Conservation (phyloP, 768 basidiomycete genomes). For the Pisolithus tinctorius region DNA sequence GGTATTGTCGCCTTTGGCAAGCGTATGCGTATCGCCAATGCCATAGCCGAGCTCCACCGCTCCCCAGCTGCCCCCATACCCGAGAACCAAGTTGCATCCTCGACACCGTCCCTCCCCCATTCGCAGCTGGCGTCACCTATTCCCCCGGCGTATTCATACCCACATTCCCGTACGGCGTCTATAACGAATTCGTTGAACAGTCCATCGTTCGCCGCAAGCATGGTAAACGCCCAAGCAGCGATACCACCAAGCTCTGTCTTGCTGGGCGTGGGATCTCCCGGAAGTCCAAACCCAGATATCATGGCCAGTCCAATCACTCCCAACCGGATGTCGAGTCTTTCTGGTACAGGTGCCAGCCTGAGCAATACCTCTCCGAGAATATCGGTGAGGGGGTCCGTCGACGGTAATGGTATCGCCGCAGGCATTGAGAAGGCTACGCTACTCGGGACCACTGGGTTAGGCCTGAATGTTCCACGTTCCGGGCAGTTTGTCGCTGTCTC, state of each 20-base stretch:
- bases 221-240: conserved; percentile 22
- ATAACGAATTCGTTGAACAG: conserved; percentile 40
- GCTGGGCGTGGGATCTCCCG: conserved; percentile 18
- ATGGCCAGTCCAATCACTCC: conserved; percentile 12
- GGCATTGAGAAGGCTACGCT: conserved; percentile 18
- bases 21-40: conserved; percentile 87
- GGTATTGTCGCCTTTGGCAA: conserved; percentile 94
- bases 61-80: conserved; percentile 59
- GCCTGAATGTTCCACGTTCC: conserved; percentile 32
- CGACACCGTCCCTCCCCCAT: conserved; percentile 26
- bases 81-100: conserved; percentile 27
- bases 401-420: conserved; percentile 9
- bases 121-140: conserved; percentile 21
- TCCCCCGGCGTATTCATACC: conserved; percentile 26
- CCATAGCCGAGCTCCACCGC: conserved; percentile 79
- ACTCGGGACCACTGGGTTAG: conserved; percentile 20
- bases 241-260: conserved; percentile 15
- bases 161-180: conserved; percentile 33
- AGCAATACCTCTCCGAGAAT: conserved; percentile 9
- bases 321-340: conserved; percentile 22
- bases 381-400: conserved; percentile 11
- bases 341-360: conserved; percentile 21
- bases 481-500: conserved; percentile 48
- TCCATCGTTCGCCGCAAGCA: conserved; percentile 25
- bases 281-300: conserved; percentile 24